A percentile compares a stretch with the other conserved stretches of the same genome.
These are phyloP conservation scores for Clitocybe nebularis DNA, from an alignment of 1,284 basidiomycete genomes.

Conservation along the genomic window DNA sequence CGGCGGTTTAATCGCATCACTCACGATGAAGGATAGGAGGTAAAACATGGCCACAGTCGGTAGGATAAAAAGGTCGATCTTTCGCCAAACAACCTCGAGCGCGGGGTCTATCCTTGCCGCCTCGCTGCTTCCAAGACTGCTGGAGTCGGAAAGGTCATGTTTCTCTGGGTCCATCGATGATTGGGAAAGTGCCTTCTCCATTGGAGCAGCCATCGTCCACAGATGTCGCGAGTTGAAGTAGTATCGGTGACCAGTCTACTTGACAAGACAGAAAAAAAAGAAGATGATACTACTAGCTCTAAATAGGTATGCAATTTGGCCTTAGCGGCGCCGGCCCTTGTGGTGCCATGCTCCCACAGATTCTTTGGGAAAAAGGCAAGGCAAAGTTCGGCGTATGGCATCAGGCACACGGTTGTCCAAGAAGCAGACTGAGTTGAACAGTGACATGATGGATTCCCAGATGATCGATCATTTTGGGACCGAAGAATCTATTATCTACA, in stretches of 20 bases:
- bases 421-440: slow-evolving; percentile 42
- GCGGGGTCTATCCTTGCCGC: slow-evolving; percentile 8
- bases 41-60: slow-evolving; percentile 22
- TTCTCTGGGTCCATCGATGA: slow-evolving; percentile 12
- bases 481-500: too few relatives aligned
- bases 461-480: too few relatives aligned
- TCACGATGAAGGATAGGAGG: slow-evolving; percentile 20
- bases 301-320: background rate
- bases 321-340: background rate
- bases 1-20: slow-evolving; percentile 1
- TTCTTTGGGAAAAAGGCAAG: slow-evolving; percentile 1
- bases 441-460: slow-evolving; percentile 44
- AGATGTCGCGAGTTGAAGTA: slow-evolving; percentile 3
- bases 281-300: background rate
- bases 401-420: slow-evolving; percentile 30
- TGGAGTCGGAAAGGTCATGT: slow-evolving; percentile 1
- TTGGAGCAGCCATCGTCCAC: background rate
- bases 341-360: background rate
- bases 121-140: slow-evolving; percentile 8
- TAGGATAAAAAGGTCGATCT: slow-evolving; percentile 21
- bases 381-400: background rate
- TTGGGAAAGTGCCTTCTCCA: slow-evolving; percentile 7
- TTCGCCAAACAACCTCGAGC: slow-evolving; percentile 19
- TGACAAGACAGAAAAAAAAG: too few relatives aligned
- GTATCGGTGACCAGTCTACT: background rate